Conservation (phyloP, 768 basidiomycete genomes). For the Amanita exitialis region DNA sequence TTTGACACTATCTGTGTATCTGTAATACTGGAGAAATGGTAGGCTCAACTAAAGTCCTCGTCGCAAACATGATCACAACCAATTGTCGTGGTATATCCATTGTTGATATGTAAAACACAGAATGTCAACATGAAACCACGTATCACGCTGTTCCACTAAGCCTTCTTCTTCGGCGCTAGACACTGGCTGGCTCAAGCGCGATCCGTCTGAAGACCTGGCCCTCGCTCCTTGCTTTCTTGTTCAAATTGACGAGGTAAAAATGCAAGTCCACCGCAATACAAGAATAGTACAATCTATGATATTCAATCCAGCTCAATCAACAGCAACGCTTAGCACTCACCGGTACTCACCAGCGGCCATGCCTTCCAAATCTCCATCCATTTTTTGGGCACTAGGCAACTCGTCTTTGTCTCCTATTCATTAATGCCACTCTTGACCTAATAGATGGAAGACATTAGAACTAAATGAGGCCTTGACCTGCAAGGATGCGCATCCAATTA, state of each 20-base stretch:
- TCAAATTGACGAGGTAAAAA: constrained; percentile 32
- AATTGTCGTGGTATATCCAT: too few species aligned
- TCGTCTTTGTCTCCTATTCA: constrained; percentile 30
- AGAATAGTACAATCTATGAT: constrained; percentile 29
- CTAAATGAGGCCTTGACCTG: constrained; percentile 24
- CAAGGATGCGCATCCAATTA: constrained; percentile 40
- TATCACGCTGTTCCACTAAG: not conserved
- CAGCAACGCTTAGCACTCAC: not conserved
- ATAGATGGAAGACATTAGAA: not conserved
- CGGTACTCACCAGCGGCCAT: constrained; percentile 31
- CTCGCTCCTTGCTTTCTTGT: constrained; percentile 21
- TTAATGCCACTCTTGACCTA: constrained; percentile 34
- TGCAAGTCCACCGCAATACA: constrained; percentile 34
- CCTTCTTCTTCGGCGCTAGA: not conserved
- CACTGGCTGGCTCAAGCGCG: constrained; percentile 2
- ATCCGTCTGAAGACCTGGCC: not conserved
- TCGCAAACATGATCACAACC: too few species aligned
- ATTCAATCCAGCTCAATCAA: not conserved
- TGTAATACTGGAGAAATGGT: too few species aligned
- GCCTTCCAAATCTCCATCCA: constrained; percentile 33
- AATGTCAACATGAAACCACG: not conserved
- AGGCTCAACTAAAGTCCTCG: too few species aligned
- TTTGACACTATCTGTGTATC: too few species aligned
- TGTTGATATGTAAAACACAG: not conserved
- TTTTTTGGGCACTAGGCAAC: constrained; percentile 21